phyloP scores from a whole-genome alignment of 2,329 filamentous ascomycete genomes.

The Fusarium tjaetaba region DNA sequence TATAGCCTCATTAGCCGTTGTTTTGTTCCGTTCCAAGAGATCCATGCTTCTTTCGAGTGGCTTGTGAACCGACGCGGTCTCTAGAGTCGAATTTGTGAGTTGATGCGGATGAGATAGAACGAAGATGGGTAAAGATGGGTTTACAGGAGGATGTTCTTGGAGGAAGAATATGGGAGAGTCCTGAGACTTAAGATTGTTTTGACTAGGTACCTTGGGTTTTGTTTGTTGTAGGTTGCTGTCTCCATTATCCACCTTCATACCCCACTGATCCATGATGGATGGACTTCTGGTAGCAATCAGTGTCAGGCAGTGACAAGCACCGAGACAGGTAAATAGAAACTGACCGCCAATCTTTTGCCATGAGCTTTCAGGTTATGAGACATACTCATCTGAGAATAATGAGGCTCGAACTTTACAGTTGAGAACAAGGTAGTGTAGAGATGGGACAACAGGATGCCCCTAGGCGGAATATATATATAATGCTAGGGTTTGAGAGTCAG shows the following conservation, averaged over 20 bases:
- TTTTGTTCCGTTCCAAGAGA: neutral
- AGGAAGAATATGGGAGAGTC: neutral
- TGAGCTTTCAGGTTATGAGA: accelerated
- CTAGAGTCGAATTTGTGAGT: neutral
- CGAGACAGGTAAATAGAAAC: neutral
- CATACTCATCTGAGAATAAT: accelerated
- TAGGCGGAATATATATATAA: accelerated
- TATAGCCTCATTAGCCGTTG: neutral
- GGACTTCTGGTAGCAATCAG: neutral
- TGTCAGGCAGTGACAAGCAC: neutral
- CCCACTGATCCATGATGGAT: neutral
- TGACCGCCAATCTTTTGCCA: accelerated
- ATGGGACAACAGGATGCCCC: neutral
- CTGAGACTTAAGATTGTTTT: too few relatives aligned
- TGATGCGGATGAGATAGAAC: neutral
- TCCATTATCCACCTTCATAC: neutral
- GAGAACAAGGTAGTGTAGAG: neutral
- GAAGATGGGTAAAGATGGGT: neutral
- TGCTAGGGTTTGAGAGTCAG: neutral
- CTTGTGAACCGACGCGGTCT: accelerated
- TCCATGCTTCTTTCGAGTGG: neutral
- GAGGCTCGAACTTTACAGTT: accelerated
- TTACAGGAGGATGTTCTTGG: neutral
- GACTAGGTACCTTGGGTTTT: neutral
- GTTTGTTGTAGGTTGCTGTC: neutral